Base-by-base conservation (phyloP, 495 filamentous ascomycete species). In the Aspergillus egyptiacus region DNA sequence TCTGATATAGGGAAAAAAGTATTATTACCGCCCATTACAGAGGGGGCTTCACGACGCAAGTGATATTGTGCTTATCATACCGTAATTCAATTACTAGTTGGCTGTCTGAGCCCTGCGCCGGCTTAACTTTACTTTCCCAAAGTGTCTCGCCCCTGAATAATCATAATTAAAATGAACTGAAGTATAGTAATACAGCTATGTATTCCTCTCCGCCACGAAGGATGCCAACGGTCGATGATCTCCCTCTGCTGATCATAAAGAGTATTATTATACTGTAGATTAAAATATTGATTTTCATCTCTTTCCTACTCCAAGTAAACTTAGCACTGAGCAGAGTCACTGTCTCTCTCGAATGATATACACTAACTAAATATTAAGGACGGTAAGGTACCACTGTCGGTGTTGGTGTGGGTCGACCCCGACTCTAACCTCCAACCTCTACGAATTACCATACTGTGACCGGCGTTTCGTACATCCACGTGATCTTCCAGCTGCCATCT, bases 401-500 rank as follows among this genome's bases (percentile, higher is more conserved):
- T n/a, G n/a, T n/a, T n/a, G 24, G 24, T 43, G 40, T 43, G 40
- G 40, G 25, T 24, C 2, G 18, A 35, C 35, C 35, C 17, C 20
- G 14, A 6, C 20, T 24, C 9, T 31, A 6, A n/a, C n/a, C n/a
- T n/a, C 41, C 41, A 33, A 17, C n/a, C 10, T 39, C 15, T 14
- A n/a, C 3, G 6, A 28, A 18, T 31, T 44, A 44, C 41, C 27
- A 33, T 33, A 44, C 41, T 3, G 24, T 44, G 28, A 44, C 41
- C 15, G 18, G 20, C 11, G 41, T 44, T 44, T 44, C 41, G 33
- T 10, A 28, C 24, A 30, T 15, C 28, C 17, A 37, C 17, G 19
- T 25, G 15, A 18, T 15, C 19, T 37, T 35, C 22, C 17, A 10
- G n/a, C 28, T n/a, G n/a, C n/a, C n/a, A n/a, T n/a, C n/a, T n/a